Percentiles rank a stretch among this genome's conserved stretches.
phyloP scores from a whole-genome alignment of 257 asterid genomes.

The Gardenia jasminoides region DNA sequence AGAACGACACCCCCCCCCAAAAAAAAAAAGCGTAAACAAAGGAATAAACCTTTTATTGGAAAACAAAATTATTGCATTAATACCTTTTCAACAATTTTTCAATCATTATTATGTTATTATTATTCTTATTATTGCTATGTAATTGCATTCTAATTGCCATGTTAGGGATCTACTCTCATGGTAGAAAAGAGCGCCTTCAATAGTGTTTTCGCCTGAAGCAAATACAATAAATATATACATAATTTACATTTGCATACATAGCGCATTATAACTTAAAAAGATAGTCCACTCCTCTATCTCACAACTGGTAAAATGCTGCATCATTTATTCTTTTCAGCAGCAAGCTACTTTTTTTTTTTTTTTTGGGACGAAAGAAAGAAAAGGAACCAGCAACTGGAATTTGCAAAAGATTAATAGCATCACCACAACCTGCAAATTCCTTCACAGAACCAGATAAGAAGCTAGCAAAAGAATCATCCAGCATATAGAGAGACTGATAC shows the following conservation, averaged over 20 bases:
- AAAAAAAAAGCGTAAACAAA: too few relatives aligned
- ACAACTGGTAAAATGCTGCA: slow-evolving; percentile 6
- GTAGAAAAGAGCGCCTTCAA: too few relatives aligned
- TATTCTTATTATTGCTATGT: too few relatives aligned
- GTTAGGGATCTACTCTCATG: too few relatives aligned
- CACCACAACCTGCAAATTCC: neutral
- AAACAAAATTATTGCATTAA: too few relatives aligned
- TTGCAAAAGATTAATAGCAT: neutral
- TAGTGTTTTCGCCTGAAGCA: neutral
- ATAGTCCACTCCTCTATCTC: neutral
- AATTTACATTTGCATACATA: neutral
- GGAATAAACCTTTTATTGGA: too few relatives aligned
- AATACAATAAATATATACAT: neutral
- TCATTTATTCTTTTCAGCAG: slow-evolving; percentile 14
- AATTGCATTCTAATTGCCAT: too few relatives aligned
- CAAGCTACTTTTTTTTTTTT: too few relatives aligned
- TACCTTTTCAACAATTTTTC: too few relatives aligned
- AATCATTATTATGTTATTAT: too few relatives aligned
- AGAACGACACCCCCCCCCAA: too few relatives aligned
- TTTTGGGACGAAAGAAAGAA: too few relatives aligned
- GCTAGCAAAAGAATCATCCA: neutral
- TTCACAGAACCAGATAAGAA: neutral
- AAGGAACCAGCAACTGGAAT: neutral
- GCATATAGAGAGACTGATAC: neutral
- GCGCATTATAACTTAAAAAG: neutral